Percentiles rank a stretch among this genome's conserved stretches.
phyloP scores from a whole-genome alignment of 2,329 filamentous ascomycete genomes.

The Aureobasidium sp. region DNA sequence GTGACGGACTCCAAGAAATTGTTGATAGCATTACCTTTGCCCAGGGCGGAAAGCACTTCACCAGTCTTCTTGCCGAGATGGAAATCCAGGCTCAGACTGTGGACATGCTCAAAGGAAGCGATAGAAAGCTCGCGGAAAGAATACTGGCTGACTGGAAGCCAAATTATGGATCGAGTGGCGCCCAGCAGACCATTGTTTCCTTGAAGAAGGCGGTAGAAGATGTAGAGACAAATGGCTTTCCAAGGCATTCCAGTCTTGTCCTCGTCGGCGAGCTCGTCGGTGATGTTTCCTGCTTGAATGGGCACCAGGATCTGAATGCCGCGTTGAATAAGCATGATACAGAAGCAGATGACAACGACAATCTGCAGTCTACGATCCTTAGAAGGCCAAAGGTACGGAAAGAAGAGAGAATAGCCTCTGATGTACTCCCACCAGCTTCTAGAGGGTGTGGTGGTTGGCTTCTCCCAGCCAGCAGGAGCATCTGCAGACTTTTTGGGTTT shows the following conservation, averaged over 20 bases:
- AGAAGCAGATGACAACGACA: slow-evolving; percentile 74
- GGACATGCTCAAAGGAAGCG: slow-evolving; percentile 94
- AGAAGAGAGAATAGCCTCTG: slow-evolving; percentile 84
- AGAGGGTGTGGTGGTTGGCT: slow-evolving; percentile 75
- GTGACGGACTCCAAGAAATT: slow-evolving; percentile 94
- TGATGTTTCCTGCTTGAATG: slow-evolving; percentile 70
- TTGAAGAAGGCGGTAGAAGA: slow-evolving; percentile 73
- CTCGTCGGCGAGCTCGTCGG: slow-evolving; percentile 59
- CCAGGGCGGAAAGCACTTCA: slow-evolving; percentile 88
- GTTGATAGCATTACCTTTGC: slow-evolving; percentile 94
- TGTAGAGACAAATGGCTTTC: slow-evolving; percentile 67
- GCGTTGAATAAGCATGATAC: slow-evolving; percentile 72
- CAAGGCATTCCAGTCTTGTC: slow-evolving; percentile 57
- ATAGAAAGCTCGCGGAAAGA: slow-evolving; percentile 92
- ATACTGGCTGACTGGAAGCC: slow-evolving; percentile 96
- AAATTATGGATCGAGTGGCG: slow-evolving; percentile 72
- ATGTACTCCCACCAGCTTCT: slow-evolving; percentile 96
- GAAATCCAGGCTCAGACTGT: slow-evolving; percentile 90
- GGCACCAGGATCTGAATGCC: slow-evolving; percentile 83
- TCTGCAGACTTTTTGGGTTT: slow-evolving; percentile 21
- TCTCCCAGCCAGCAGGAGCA: slow-evolving; percentile 70
- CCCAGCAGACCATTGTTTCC: slow-evolving; percentile 83
- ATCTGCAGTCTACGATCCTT: slow-evolving; percentile 69
- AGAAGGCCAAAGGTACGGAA: slow-evolving; percentile 93
- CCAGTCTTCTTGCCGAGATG: slow-evolving; percentile 95